These are phyloP conservation scores for Cornus suecica DNA, from an alignment of 148 eudicot genomes.

Conservation along the genomic window DNA sequence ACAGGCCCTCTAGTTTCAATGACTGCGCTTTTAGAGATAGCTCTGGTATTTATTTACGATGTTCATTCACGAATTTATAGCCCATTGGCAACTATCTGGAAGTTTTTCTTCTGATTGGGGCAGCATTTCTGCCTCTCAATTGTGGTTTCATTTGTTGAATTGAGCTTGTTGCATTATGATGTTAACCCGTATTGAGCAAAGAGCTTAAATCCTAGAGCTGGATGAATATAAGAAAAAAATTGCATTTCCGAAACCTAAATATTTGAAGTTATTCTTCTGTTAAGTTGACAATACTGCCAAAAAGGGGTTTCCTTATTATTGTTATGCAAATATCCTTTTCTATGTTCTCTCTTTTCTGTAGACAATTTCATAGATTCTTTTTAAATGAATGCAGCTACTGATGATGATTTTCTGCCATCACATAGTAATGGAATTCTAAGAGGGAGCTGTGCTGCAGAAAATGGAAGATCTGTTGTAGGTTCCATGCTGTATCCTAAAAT, in stretches of 20 bases:
- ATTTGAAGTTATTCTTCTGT: background rate
- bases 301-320: background rate
- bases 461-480: constrained; percentile 39
- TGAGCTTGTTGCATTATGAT: background rate
- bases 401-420: constrained; percentile 47
- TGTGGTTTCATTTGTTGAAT: background rate
- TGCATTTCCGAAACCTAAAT: background rate
- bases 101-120: background rate
- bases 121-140: background rate
- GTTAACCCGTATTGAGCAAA: background rate
- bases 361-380: constrained; percentile 12
- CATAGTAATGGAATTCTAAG: constrained; percentile 38
- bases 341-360: background rate
- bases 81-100: background rate
- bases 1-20: background rate
- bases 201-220: background rate
- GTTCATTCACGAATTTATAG: background rate
- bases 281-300: background rate
- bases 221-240: background rate
- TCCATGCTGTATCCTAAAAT: constrained; percentile 42
- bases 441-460: constrained; percentile 30
- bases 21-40: background rate
- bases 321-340: constrained; percentile 10
- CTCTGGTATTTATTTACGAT: background rate
- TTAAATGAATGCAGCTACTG: constrained; percentile 40